Evolutionary conservation across 1,139 yeast genomes (phyloP), one percentile per base, ranked within the genome.

Genomic region (Ogataea hybrid): DNA sequence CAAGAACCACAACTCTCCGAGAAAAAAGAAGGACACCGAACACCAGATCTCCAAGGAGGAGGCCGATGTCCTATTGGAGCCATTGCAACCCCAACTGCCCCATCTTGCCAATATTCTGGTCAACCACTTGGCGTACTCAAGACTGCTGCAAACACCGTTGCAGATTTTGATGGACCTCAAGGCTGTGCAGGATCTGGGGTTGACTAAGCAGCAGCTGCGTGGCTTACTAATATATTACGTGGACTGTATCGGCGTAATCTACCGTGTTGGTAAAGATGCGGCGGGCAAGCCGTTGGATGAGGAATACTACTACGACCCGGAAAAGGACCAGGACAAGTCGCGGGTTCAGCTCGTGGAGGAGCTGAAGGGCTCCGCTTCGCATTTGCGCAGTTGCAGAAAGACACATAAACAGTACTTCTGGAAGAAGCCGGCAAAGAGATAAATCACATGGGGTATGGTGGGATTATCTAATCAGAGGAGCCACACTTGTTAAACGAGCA

Each of bases 271-370:
- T 39, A 90, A 88, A 62, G 97, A 92, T 64, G 97, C 97, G 4
- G 95, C 97, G 2, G 97, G 97, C 11, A 87, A 88, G 62, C 88
- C 88, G 5, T 70, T 92, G 50, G 97, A 90, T 52, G 95, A 88
- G 58, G 97, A 92, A 62, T 92, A 87, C 59, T 92, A 88, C 62
- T 92, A 92, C 57, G 80, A 84, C 49, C 82, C 90, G 4, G 97
- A 88, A 54, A 75, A 81, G 40, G 98, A 92, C 62, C 64, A 66
- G 27, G 96, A 90, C 59, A 57, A 60, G 25, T 81, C 79, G 42
- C 79, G 98, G 60, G 80, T 79, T 27, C 64, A 65, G 39, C 67
- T 89, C 56, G 95, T 89, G 7, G 77, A 79, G 40, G 80, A 86
- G 42, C 70, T 87, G 44, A 88, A 87, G 56, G 96, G 96, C 28